Base-by-base conservation (phyloP, 179 eudicot genomes). In the Silene noctiflora region DNA sequence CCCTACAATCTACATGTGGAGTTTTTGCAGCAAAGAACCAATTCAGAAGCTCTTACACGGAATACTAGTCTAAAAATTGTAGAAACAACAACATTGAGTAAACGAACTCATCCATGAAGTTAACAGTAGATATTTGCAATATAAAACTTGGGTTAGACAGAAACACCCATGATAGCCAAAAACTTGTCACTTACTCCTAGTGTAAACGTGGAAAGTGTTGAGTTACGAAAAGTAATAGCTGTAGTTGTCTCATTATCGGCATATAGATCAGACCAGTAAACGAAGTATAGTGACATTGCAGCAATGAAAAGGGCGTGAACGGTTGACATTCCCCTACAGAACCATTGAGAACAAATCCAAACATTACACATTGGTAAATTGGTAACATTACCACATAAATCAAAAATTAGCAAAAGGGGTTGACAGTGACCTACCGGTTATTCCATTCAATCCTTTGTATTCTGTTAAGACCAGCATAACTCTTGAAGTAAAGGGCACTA, bases 401-500 rank as follows among this genome's bases (percentile, higher is more conserved):
- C 5, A 55, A 55, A 16, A 55, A 14, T 4, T 14, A 55, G n/a
- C 6, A 55, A 6, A 55, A 55, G n/a, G 59, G 59, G 6, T 14
- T 14, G n/a, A 20, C 20, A 17, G 20, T 55, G 20, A 55, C 59
- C 7, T 14, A 55, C 59, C 59, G 59, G 59, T 90, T 94, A 80
- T 86, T 90, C 98, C 98, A 94, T 71, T 94, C 97, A 46, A 83
- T 82, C 83, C 88, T 82, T 76, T 91, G 96, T 74, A 89, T 80
- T 81, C 86, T 94, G 19, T 91, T 85, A 73, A 94, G 93, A 69
- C 87, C 81, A 64, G 78, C 76, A 80, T 90, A 91, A 44, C 85
- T 87, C 83, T 81, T 88, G 82, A 90, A 94, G 87, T 94, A 87
- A 44, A 85, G 79, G 65, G 88, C 67, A 84, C 92, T 89, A 78